phyloP scores from a whole-genome alignment of 2,329 filamentous ascomycete genomes.

The Trichoderma afroharzianum region DNA sequence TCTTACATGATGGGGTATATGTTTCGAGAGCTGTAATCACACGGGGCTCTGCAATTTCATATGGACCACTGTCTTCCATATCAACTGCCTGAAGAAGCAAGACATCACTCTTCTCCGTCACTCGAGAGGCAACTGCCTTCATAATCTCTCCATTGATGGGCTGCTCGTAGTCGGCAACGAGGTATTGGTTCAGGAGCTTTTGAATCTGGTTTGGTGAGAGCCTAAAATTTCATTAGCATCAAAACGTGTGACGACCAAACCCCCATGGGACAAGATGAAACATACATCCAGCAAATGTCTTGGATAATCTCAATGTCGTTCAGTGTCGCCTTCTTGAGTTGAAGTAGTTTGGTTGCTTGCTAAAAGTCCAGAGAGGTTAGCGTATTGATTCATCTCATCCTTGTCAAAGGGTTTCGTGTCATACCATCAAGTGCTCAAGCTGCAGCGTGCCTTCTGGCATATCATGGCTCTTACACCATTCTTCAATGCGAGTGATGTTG shows the following conservation, averaged over 20 bases:
- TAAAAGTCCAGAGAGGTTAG: conserved; percentile 35
- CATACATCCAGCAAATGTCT: conserved; percentile 99
- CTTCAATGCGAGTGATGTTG: conserved; percentile 98
- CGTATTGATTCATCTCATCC: not conserved
- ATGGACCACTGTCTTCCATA: conserved; percentile 98
- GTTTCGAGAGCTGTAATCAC: conserved; percentile 96
- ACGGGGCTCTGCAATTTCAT: conserved; percentile 95
- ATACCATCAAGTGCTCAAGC: conserved; percentile 94
- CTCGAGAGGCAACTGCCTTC: conserved; percentile 95
- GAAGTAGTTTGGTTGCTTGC: conserved; percentile 97
- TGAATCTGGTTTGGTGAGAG: conserved; percentile 98
- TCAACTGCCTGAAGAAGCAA: conserved; percentile 90
- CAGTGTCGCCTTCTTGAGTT: conserved; percentile 96
- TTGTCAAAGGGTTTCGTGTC: not conserved
- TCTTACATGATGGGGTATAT: conserved; percentile 93
- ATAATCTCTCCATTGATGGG: conserved; percentile 99
- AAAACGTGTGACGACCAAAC: not conserved
- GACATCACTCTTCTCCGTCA: conserved; percentile 98
- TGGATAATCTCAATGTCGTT: conserved; percentile 99
- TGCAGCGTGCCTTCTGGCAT: conserved; percentile 98
- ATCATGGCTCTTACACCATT: conserved; percentile 99
- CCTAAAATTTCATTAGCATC: conserved; percentile 44
- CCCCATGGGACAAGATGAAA: conserved; percentile 23
- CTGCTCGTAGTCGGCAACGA: conserved; percentile 98
- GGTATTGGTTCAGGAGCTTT: conserved; percentile 96